Evolutionary conservation across 208 protist genomes (phyloP).

Genomic region (Trypanosoma platydactyli): DNA sequence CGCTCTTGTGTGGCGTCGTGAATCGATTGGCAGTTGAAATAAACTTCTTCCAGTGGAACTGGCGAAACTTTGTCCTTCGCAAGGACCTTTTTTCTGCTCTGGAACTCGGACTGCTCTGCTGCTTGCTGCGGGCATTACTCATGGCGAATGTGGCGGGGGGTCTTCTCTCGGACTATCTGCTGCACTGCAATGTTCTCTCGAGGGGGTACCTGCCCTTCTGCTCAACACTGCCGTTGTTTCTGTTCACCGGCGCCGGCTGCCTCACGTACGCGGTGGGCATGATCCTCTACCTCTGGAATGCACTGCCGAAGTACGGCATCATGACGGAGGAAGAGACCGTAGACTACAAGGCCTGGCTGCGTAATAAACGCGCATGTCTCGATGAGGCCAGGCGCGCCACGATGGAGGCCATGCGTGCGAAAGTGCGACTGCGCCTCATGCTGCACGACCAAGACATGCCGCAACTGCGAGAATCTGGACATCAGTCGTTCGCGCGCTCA

Average conservation of each 20-base stretch:
- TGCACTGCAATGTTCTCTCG: constrained; percentile 40
- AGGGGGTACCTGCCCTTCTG: constrained; percentile 58
- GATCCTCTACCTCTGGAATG: constrained; percentile 65
- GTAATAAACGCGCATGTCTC: constrained; percentile 33
- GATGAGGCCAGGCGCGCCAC: constrained; percentile 46
- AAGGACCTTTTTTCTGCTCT: constrained; percentile 73
- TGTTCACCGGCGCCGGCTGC: constrained; percentile 56
- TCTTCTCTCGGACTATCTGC: constrained; percentile 62
- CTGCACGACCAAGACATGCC: constrained; percentile 19
- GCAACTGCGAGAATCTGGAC: background rate
- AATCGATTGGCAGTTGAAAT: constrained; percentile 59
- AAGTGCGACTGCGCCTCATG: constrained; percentile 53
- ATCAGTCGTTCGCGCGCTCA: too few relatives aligned
- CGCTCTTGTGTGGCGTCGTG: constrained; percentile 45
- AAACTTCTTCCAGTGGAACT: constrained; percentile 64
- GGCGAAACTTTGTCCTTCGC: constrained; percentile 68
- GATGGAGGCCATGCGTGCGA: constrained; percentile 52
- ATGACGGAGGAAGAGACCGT: constrained; percentile 69
- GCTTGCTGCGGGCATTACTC: constrained; percentile 45
- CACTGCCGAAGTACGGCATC: constrained; percentile 75
- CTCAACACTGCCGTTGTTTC: constrained; percentile 40
- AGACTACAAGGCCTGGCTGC: constrained; percentile 78
- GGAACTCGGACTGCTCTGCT: constrained; percentile 60
- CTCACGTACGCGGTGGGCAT: constrained; percentile 48
- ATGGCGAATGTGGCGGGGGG: constrained; percentile 31